Evolutionary conservation across 2,329 filamentous ascomycete species (phyloP).

Genomic region (Alternaria arbusti): DNA sequence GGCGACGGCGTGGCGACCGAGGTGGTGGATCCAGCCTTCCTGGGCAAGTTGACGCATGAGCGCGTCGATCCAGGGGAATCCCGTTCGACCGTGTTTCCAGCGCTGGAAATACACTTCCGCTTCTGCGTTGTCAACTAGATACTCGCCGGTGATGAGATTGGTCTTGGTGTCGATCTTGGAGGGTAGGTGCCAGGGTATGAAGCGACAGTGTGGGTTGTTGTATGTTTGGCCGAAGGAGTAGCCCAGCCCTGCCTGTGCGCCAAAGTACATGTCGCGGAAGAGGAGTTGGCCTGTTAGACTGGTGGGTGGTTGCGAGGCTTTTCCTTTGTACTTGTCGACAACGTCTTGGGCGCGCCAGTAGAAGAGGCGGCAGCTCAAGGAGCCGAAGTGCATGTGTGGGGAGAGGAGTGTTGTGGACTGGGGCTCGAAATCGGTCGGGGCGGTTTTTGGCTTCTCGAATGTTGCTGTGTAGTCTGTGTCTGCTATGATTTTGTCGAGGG

Average conservation of each 20-base stretch:
- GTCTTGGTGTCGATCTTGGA: constrained; percentile 59
- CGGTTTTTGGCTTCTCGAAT: constrained; percentile 78
- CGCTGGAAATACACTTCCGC: constrained; percentile 71
- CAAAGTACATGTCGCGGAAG: constrained; percentile 86
- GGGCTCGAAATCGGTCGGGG: constrained; percentile 74
- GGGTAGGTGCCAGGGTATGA: constrained; percentile 79
- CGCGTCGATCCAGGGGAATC: constrained; percentile 82
- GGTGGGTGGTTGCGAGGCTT: constrained; percentile 64
- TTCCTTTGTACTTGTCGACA: constrained; percentile 64
- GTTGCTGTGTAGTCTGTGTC: constrained; percentile 72
- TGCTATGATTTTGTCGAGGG: constrained; percentile 64
- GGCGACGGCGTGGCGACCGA: constrained; percentile 77
- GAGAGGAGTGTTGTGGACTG: constrained; percentile 76
- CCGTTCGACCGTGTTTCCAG: constrained; percentile 73
- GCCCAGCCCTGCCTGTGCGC: constrained; percentile 73
- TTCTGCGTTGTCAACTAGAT: constrained; percentile 67
- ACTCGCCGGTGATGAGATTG: constrained; percentile 62
- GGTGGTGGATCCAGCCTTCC: constrained; percentile 82
- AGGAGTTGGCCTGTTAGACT: constrained; percentile 75
- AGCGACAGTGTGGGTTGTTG: constrained; percentile 71
- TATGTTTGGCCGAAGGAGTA: constrained; percentile 68
- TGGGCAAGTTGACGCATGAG: constrained; percentile 75
- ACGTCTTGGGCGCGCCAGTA: constrained; percentile 74
- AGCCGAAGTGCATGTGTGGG: constrained; percentile 76
- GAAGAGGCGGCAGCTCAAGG: constrained; percentile 72